Conservation (phyloP, 306 rosid species). For the Trichosanthes truncata region DNA sequence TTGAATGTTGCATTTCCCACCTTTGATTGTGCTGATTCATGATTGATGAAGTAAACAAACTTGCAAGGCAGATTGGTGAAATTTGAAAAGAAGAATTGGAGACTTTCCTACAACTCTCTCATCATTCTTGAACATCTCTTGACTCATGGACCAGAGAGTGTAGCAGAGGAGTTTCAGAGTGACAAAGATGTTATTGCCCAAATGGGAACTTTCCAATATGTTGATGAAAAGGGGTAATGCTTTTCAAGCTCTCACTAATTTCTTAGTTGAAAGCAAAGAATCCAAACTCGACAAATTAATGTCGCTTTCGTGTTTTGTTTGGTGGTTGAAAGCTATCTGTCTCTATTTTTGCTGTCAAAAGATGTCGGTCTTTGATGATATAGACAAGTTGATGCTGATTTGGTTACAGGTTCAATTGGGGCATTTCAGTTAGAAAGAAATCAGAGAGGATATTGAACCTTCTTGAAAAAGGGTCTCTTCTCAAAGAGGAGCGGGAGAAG, state of each 20-base stretch:
- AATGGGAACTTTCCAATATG: conserved; percentile 51
- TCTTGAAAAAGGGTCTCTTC: conserved; percentile 46
- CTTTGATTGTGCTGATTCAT: neutral
- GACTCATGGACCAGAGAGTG: conserved; percentile 97
- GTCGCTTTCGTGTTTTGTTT: neutral
- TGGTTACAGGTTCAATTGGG: conserved; percentile 84
- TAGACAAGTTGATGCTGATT: neutral
- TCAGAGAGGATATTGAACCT: conserved; percentile 56
- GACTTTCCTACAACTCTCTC: conserved; percentile 61
- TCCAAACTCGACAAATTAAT: neutral
- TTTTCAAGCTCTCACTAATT: neutral
- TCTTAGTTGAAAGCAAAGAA: neutral
- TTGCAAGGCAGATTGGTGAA: conserved; percentile 41
- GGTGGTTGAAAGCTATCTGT: neutral
- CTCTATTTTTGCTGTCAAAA: neutral
- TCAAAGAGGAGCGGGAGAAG: conserved; percentile 66
- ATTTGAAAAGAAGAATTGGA: conserved; percentile 85
- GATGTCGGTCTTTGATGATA: neutral
- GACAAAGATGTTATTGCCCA: conserved; percentile 53
- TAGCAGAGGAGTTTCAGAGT: conserved; percentile 54
- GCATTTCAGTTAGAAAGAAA: conserved; percentile 68
- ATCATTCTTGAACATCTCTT: conserved; percentile 63
- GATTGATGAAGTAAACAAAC: neutral
- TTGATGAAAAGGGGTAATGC: conserved; percentile 59
- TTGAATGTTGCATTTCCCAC: neutral